phyloP scores from a whole-genome alignment of 345 rosid species.

The Populus davidiana region DNA sequence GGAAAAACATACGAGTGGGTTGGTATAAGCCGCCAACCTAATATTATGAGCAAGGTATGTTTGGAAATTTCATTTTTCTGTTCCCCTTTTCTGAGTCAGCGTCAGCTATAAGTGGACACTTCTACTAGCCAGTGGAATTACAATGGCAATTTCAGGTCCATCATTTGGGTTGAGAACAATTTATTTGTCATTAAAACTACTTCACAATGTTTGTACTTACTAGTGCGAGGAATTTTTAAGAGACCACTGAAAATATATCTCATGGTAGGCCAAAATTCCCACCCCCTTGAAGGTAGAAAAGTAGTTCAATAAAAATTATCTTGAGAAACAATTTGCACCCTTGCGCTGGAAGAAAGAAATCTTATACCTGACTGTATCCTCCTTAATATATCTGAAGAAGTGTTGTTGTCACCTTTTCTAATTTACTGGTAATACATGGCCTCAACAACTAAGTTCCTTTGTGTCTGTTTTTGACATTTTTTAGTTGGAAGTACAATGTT shows the following conservation, averaged over 20 bases:
- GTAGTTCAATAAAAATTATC: neutral
- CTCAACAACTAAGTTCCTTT: neutral
- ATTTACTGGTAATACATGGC: neutral
- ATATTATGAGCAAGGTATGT: constrained; percentile 75
- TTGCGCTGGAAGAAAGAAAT: neutral
- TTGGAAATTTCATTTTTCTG: neutral
- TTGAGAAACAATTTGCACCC: neutral
- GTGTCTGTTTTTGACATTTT: neutral
- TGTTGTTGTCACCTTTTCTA: neutral
- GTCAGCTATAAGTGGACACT: neutral
- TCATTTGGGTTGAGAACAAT: neutral
- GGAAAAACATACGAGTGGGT: constrained; percentile 99
- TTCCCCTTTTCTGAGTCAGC: neutral
- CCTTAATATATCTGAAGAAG: neutral
- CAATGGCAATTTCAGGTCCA: neutral
- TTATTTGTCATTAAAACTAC: neutral
- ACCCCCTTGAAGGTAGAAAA: neutral
- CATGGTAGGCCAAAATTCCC: neutral
- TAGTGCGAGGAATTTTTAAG: neutral
- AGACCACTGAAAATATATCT: neutral
- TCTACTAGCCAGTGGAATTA: neutral
- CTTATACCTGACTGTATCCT: neutral
- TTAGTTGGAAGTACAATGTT: too few species aligned
- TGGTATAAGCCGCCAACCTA: constrained; percentile 95
- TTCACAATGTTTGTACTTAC: neutral